A percentile compares a stretch with the other conserved stretches of the same genome.
These are phyloP conservation scores for Trichoderma sp. DNA, from an alignment of 2,329 filamentous ascomycete species.

Conservation along the genomic window DNA sequence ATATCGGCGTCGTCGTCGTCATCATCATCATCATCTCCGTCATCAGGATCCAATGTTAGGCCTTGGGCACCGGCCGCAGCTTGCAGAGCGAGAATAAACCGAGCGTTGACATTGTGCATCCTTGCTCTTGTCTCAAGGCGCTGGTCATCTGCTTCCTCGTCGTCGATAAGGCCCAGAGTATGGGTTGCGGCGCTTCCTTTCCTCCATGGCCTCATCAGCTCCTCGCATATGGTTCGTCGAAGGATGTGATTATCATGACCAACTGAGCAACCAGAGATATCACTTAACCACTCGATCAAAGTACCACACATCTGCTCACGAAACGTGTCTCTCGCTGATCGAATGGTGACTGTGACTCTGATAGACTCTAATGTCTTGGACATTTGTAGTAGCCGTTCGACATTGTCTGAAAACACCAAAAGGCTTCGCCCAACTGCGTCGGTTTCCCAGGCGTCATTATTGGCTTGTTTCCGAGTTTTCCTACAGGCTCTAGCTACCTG, in stretches of 20 bases:
- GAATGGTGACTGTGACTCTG: slow-evolving; percentile 91
- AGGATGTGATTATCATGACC: slow-evolving; percentile 78
- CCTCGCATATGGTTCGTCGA: slow-evolving; percentile 81
- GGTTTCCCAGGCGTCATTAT: slow-evolving; percentile 79
- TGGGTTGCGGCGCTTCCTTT: slow-evolving; percentile 83
- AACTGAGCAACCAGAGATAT: slow-evolving; percentile 87
- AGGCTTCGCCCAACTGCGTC: slow-evolving; percentile 87
- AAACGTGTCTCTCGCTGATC: slow-evolving; percentile 92
- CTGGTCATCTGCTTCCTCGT: slow-evolving; percentile 52
- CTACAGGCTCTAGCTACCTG: slow-evolving; percentile 89
- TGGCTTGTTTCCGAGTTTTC: slow-evolving; percentile 67
- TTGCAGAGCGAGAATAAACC: slow-evolving; percentile 42
- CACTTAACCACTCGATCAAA: slow-evolving; percentile 92
- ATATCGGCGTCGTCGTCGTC: slow-evolving; percentile 35
- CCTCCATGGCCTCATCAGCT: slow-evolving; percentile 85
- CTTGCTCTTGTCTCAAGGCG: slow-evolving; percentile 41
- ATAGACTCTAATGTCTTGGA: slow-evolving; percentile 91
- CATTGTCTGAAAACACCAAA: slow-evolving; percentile 71
- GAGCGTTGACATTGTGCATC: slow-evolving; percentile 38
- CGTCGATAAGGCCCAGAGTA: slow-evolving; percentile 49
- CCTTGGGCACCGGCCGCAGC: slow-evolving; percentile 34
- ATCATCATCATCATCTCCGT: slow-evolving; percentile 34
- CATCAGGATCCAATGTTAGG: slow-evolving; percentile 33
- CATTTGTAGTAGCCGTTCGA: slow-evolving; percentile 72
- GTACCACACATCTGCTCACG: slow-evolving; percentile 98